Evolutionary conservation across 2,329 filamentous ascomycete species (phyloP), one percentile per base, ranked within the genome.

Genomic region (Cladosporium sp.): DNA sequence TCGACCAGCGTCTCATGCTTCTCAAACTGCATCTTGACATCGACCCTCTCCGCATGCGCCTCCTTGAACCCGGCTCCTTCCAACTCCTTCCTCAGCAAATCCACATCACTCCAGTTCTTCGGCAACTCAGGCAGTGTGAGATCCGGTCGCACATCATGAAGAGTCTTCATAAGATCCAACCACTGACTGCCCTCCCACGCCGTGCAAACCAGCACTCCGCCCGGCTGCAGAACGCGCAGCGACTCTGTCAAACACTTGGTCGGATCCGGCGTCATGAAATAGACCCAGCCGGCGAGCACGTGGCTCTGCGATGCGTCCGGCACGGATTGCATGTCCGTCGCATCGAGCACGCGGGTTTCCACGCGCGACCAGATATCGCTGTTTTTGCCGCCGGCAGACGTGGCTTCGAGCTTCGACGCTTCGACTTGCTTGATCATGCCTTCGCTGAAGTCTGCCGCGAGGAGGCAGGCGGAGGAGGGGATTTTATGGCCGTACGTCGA

Each of bases 251-350:
- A 49, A 18, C 57, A 60, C 34, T 61, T 63, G 41, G 48, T 45
- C 11, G 63, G 60, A 17, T 60, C 53, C 1, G 56, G 51, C 9
- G 57, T 60, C 57, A 66, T 60, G 56, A 66, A 67, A 44, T 61
- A 67, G 1, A 67, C 62, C 54, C 55, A 56, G n/a, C 63, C 62
- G 12, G 64, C 65, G 3, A 60, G 56, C 13, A 66, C 57, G 45
- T 67, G 64, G 30, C 59, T 62, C 34, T 56, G 43, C 9, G 56
- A 61, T 1, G 30, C 56, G 29, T 60, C 56, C 0, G 40, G 8
- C 2, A 67, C 53, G 13, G 52, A 55, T 19, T 50, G 24, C 24
- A 67, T 29, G 18, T 65, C 55, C 57, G 55, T 64, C 7, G 64
- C 62, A 52, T 68, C 56, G 38, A 58, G 47, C 1, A 63, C 54